Conservation (phyloP, 768 basidiomycete genomes). For the Suillus clintonianus region DNA sequence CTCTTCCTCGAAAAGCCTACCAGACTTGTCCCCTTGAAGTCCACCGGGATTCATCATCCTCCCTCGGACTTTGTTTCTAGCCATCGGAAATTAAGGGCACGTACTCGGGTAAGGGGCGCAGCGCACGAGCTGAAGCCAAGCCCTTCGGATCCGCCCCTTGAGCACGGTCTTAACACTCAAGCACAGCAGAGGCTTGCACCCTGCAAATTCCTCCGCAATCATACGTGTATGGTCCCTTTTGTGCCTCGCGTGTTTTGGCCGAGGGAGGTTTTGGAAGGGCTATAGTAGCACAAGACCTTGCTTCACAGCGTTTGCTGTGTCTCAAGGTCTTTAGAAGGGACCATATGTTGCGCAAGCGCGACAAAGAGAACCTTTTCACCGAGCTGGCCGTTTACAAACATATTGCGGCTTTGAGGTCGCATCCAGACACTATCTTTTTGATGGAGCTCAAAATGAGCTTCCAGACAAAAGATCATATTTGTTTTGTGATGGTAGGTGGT, state of each 20-base stretch:
- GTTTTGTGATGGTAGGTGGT: constrained; percentile 43
- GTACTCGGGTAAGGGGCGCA: no score
- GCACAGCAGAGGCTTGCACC: not conserved
- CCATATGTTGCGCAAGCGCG: constrained; percentile 8
- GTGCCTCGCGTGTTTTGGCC: constrained; percentile 17
- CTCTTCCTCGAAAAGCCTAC: no score
- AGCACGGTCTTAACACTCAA: no score
- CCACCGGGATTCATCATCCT: no score
- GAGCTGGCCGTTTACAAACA: constrained; percentile 40
- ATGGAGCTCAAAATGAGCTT: constrained; percentile 41
- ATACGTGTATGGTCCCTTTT: constrained; percentile 23
- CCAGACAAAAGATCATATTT: constrained; percentile 28
- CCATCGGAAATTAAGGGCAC: no score
- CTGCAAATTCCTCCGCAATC: not conserved
- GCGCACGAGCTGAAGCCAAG: no score
- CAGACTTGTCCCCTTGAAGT: no score
- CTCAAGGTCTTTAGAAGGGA: constrained; percentile 37
- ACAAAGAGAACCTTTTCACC: constrained; percentile 20
- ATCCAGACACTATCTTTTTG: constrained; percentile 34
- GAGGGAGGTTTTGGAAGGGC: constrained; percentile 21
- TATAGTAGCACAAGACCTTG: constrained; percentile 23
- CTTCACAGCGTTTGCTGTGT: constrained; percentile 38
- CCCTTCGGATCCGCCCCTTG: no score
- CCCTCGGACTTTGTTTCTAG: no score
- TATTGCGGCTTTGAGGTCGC: constrained; percentile 25